phyloP scores from a whole-genome alignment of 1,284 basidiomycete species.

The Volvariella surrecta region DNA sequence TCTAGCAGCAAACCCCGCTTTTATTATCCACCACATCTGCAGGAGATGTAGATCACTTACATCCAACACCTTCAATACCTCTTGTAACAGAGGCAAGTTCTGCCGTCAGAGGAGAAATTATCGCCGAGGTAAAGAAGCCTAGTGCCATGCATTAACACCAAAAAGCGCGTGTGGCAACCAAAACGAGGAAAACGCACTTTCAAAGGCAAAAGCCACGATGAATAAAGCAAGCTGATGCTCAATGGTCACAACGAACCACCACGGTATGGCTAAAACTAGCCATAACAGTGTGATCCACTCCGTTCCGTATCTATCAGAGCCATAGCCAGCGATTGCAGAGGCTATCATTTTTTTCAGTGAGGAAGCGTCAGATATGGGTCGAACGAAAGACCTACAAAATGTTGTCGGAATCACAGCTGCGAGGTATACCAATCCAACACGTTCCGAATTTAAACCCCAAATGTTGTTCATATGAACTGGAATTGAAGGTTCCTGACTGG shows the following conservation, averaged over 20 bases:
- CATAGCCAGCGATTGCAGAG: slow-evolving; percentile 52
- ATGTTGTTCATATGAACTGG: slow-evolving; percentile 54
- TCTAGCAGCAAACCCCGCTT: slow-evolving; percentile 31
- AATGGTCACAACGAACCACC: slow-evolving; percentile 55
- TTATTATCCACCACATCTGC: too few species aligned
- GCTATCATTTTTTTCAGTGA: slow-evolving; percentile 27
- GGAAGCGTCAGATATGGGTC: neutral
- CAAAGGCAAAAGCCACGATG: slow-evolving; percentile 46
- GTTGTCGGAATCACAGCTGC: slow-evolving; percentile 62
- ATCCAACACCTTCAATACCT: slow-evolving; percentile 53
- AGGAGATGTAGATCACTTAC: slow-evolving; percentile 28
- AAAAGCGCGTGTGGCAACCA: neutral
- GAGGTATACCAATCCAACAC: slow-evolving; percentile 67
- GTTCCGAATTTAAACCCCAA: slow-evolving; percentile 52
- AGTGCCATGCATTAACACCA: neutral
- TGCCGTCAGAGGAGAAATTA: slow-evolving; percentile 50
- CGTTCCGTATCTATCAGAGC: slow-evolving; percentile 53
- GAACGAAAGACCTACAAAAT: slow-evolving; percentile 37
- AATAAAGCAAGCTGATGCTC: slow-evolving; percentile 48
- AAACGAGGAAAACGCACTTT: slow-evolving; percentile 46
- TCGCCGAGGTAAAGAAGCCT: slow-evolving; percentile 54
- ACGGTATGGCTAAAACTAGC: slow-evolving; percentile 53
- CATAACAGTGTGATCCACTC: slow-evolving; percentile 46
- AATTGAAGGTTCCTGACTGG: slow-evolving; percentile 53
- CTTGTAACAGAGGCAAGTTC: slow-evolving; percentile 55